These are phyloP conservation scores for Myxozyma sirexii DNA, from an alignment of 805 yeast genomes.

Conservation along the genomic window DNA sequence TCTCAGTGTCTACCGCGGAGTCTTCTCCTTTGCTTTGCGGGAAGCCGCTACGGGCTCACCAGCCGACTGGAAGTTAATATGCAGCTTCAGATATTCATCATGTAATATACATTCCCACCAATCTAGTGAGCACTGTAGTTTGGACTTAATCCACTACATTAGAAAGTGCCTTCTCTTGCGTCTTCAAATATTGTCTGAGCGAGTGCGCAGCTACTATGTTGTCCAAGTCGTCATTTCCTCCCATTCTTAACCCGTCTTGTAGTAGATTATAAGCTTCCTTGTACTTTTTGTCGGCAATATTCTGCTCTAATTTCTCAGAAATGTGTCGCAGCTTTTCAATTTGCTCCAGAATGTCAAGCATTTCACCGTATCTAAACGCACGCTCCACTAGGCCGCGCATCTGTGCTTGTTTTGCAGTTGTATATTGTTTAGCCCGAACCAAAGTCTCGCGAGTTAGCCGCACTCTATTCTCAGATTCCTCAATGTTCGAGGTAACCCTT, in stretches of 20 bases:
- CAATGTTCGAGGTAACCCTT: slow-evolving; percentile 62
- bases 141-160: slow-evolving; percentile 19
- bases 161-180: slow-evolving; percentile 22
- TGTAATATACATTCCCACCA: too few species aligned
- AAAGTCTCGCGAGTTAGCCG: slow-evolving; percentile 53
- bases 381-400: slow-evolving; percentile 67
- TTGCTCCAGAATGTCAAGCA: slow-evolving; percentile 69
- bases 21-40: too few species aligned
- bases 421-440: slow-evolving; percentile 52
- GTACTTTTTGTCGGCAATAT: slow-evolving; percentile 70
- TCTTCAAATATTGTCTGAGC: slow-evolving; percentile 33
- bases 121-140: too few species aligned
- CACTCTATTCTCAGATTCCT: slow-evolving; percentile 65
- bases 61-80: too few species aligned
- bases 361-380: slow-evolving; percentile 63
- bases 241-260: slow-evolving; percentile 45
- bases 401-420: slow-evolving; percentile 57
- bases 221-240: slow-evolving; percentile 40
- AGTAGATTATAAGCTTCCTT: slow-evolving; percentile 64
- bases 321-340: slow-evolving; percentile 61
- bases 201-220: slow-evolving; percentile 41
- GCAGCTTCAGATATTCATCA: too few species aligned
- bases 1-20: too few species aligned
- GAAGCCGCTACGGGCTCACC: too few species aligned
- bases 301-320: slow-evolving; percentile 66